phyloP scores from a whole-genome alignment of 2,329 filamentous ascomycete species.

The Didymella exigua region DNA sequence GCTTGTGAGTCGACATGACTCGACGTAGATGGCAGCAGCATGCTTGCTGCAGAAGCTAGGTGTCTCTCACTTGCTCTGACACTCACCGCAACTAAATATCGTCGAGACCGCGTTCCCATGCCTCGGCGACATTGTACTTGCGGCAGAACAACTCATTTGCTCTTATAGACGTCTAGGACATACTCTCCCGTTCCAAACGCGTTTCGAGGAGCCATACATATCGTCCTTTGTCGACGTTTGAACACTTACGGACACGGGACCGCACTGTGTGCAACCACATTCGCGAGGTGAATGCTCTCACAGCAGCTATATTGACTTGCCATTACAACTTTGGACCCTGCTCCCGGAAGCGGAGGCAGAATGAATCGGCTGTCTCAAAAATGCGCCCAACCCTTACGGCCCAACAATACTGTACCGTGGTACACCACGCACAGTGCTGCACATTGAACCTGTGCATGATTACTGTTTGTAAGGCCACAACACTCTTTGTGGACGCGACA shows the following conservation, averaged over 20 bases:
- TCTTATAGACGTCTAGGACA: conserved; percentile 21
- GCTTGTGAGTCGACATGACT: conserved; percentile 6
- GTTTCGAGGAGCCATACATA: conserved; percentile 19
- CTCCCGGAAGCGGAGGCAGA: neutral
- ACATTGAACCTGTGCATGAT: neutral
- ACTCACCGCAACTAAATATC: conserved; percentile 20
- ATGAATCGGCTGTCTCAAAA: neutral
- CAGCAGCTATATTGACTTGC: neutral
- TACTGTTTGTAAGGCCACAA: neutral
- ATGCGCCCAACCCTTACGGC: neutral
- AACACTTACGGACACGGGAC: neutral
- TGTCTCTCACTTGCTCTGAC: neutral
- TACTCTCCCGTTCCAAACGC: conserved; percentile 14
- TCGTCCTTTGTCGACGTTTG: neutral
- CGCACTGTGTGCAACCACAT: neutral
- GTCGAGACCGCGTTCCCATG: conserved; percentile 19
- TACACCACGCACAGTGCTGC: conserved; percentile 2
- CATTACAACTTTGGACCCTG: neutral
- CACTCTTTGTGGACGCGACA: neutral
- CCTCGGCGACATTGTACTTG: conserved; percentile 22
- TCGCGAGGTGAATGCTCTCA: neutral
- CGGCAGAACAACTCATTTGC: conserved; percentile 14
- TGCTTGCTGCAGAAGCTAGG: neutral
- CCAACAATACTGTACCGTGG: neutral
- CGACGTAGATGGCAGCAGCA: conserved; percentile 14